Base-by-base conservation (phyloP, 169 alveolate species). In the Plasmodium billcollinsi region DNA sequence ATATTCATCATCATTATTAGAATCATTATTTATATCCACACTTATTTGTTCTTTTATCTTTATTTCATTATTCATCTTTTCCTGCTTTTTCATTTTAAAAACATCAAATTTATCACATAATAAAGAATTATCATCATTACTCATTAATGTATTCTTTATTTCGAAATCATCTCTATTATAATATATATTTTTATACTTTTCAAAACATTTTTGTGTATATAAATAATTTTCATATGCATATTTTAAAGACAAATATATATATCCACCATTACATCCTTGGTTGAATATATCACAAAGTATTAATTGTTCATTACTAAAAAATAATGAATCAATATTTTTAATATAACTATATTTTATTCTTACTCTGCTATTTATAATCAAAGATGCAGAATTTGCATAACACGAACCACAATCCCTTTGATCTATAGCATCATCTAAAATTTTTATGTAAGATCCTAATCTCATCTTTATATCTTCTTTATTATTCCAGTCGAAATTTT, bases 201-300 rank as follows among this genome's bases (percentile, higher is more conserved):
- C 12, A 69, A 83, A 83, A 69, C 91, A 83, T 20, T 67, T 69
- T 21, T 83, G 59, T 29, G 91, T 83, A 83, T 33, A 83, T 2
- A 83, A 45, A 58, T 18, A 83, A 56, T 83, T 83, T 72, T 83
- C 91, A 54, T 83, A 83, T 12, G 91, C 91, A 83, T 83, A 83
- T 58, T 83, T 83, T 61, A 83, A 49, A 49, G 91, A 83, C 14
- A 83, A 24, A 24, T 69, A 83, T 56, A 83, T 83, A 50, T 83
- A 83, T 6, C 91, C 91, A 8, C 91, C 91, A 29, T 67, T 39
- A 69, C 91, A 83, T 18, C 91, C 91, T 21, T 83, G 91, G 39
- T 83, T 83, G 61, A 83, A 83, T 15, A 67, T 39, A 50, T 83
- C 91, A 20, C 91, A 83, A 7, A 56, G 15, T 12, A 83, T 61